Evolutionary conservation across 495 filamentous ascomycete genomes (phyloP).

Genomic region (Penicillium malachiteum): DNA sequence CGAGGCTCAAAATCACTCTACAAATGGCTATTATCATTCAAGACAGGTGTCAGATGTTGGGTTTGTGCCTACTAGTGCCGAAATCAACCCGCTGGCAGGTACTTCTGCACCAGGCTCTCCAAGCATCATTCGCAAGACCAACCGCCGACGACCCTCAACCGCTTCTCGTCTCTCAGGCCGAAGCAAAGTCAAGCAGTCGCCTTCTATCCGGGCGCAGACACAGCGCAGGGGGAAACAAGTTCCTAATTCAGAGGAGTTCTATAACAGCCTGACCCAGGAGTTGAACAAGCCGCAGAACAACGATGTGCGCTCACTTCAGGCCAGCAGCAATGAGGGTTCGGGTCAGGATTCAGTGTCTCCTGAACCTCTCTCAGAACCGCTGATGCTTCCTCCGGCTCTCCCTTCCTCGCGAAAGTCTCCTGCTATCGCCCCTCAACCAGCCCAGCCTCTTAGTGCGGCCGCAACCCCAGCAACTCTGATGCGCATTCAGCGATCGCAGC

Average conservation of each 20-base stretch:
- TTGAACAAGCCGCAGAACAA: conserved; percentile 29
- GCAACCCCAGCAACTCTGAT: conserved; percentile 87
- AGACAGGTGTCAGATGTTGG: conserved; percentile 41
- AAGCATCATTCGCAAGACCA: conserved; percentile 30
- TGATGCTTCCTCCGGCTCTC: conserved; percentile 70
- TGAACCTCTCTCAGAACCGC: conserved; percentile 63
- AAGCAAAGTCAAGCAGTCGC: conserved; percentile 72
- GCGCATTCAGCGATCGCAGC: conserved; percentile 56
- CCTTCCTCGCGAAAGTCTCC: conserved; percentile 55
- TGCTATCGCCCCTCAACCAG: conserved; percentile 43
- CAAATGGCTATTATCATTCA: conserved; percentile 31
- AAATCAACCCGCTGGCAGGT: conserved; percentile 42
- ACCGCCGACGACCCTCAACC: conserved; percentile 40
- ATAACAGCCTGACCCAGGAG: conserved; percentile 35
- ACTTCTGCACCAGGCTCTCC: conserved; percentile 33
- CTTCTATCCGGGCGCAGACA: conserved; percentile 74
- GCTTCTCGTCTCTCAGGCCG: conserved; percentile 38
- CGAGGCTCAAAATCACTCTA: conserved; percentile 64
- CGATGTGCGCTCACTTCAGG: conserved; percentile 38
- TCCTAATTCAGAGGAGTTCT: conserved; percentile 54
- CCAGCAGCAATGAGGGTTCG: conserved; percentile 57
- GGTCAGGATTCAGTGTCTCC: conserved; percentile 70
- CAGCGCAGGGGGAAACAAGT: conserved; percentile 55
- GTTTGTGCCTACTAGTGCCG: conserved; percentile 47
- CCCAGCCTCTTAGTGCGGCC: conserved; percentile 41